Evolutionary conservation across 176 grass and related monocot genomes (phyloP).

Genomic region (Carex littledalei): DNA sequence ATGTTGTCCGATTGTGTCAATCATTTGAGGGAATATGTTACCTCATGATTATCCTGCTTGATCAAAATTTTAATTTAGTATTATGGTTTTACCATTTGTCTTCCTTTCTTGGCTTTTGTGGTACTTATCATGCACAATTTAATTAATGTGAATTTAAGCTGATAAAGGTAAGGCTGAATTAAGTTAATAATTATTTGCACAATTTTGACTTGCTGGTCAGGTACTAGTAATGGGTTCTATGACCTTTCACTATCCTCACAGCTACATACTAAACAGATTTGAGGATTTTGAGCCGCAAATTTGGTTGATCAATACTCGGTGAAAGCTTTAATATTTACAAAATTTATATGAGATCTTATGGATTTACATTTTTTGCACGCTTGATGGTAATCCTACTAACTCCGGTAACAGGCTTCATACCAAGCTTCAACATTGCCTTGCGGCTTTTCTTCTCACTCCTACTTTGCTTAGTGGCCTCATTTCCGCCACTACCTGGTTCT

Average conservation of each 20-base stretch:
- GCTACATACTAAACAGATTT: background rate
- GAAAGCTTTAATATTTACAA: background rate
- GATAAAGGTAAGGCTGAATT: background rate
- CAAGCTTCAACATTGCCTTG: conserved; percentile 94
- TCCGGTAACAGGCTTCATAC: conserved; percentile 76
- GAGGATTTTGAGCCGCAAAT: background rate
- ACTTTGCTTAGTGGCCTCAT: conserved; percentile 62
- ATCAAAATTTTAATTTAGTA: background rate
- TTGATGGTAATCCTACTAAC: conserved; percentile 81
- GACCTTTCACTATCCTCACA: background rate
- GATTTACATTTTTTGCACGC: conserved; percentile 67
- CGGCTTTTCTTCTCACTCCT: conserved; percentile 92
- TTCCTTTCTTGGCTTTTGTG: background rate
- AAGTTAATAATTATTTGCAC: background rate
- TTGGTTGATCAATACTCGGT: no score
- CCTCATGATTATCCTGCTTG: background rate
- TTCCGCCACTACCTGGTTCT: conserved; percentile 41
- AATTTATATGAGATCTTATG: background rate
- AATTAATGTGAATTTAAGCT: background rate
- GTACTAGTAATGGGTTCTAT: background rate
- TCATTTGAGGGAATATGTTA: background rate
- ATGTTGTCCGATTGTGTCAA: background rate
- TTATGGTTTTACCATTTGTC: background rate
- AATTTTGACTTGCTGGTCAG: background rate
- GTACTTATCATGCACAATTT: background rate